Conservation (phyloP, 176 grass and related monocot species). For the Poa annua region DNA sequence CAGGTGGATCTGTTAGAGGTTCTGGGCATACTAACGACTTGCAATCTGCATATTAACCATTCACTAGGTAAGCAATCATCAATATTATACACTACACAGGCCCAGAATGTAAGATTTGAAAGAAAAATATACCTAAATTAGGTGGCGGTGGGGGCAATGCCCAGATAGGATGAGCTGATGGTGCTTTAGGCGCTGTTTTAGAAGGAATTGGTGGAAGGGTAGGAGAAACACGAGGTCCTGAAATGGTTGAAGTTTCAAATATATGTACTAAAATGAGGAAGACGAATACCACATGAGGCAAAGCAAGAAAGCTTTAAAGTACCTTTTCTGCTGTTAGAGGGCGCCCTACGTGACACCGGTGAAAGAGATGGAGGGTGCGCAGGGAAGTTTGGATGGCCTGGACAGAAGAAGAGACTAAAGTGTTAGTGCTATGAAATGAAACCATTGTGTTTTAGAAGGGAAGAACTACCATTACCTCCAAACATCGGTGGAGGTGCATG, state of each 20-base stretch:
- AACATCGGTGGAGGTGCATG: slow-evolving; percentile 48
- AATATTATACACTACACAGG: background rate
- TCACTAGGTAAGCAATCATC: slow-evolving; percentile 28
- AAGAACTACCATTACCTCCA: slow-evolving; percentile 51
- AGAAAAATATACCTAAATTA: slow-evolving; percentile 64
- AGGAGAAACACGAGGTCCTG: slow-evolving; percentile 66
- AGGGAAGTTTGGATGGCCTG: slow-evolving; percentile 52
- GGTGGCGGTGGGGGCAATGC: slow-evolving; percentile 92
- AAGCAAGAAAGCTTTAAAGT: slow-evolving; percentile 41
- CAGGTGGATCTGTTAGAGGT: slow-evolving; percentile 74
- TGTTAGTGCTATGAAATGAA: slow-evolving; percentile 11
- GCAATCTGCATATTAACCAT: slow-evolving; percentile 70
- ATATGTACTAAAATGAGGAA: slow-evolving; percentile 12
- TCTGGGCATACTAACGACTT: slow-evolving; percentile 73
- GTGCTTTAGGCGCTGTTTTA: slow-evolving; percentile 50
- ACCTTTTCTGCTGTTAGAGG: slow-evolving; percentile 54
- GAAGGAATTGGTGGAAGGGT: slow-evolving; percentile 57
- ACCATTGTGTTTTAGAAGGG: background rate
- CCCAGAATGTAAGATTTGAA: background rate
- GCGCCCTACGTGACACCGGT: slow-evolving; percentile 34
- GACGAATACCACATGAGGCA: background rate
- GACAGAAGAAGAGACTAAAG: slow-evolving; percentile 26
- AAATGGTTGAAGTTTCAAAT: slow-evolving; percentile 29
- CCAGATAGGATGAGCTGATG: slow-evolving; percentile 68
- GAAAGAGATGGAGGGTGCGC: slow-evolving; percentile 60